Percentiles rank a stretch among this genome's conserved stretches.
phyloP scores from a whole-genome alignment of 805 yeast genomes.

The Dipodascopsis tothii region DNA sequence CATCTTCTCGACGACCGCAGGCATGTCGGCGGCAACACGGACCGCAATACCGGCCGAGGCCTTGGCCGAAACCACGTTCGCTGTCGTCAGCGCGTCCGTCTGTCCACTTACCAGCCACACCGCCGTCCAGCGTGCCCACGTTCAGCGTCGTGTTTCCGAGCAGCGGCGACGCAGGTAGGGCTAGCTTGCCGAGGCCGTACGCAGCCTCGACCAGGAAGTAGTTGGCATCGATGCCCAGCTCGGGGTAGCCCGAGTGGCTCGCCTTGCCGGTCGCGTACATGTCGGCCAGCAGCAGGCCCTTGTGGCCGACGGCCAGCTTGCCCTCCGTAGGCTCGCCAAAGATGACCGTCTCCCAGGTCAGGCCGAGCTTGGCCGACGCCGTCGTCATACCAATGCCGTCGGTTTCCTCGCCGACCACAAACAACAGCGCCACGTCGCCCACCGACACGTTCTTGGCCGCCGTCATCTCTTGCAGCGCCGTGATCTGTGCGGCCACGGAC shows the following conservation, averaged over 20 bases:
- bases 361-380: constrained; percentile 37
- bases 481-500: constrained; percentile 56
- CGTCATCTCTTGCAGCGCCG: constrained; percentile 45
- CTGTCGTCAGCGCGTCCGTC: constrained; percentile 5
- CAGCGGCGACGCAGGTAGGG: constrained; percentile 45
- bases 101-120: constrained; percentile 41
- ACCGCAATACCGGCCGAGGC: constrained; percentile 46
- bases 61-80: constrained; percentile 55
- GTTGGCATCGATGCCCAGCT: constrained; percentile 57
- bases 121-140: constrained; percentile 51
- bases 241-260: constrained; percentile 61
- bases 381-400: constrained; percentile 55
- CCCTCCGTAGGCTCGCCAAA: constrained; percentile 74
- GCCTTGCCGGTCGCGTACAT: constrained; percentile 18
- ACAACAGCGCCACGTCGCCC: constrained; percentile 53
- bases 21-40: constrained; percentile 47
- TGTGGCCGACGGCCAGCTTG: constrained; percentile 63
- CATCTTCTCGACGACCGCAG: constrained; percentile 35
- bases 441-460: constrained; percentile 35
- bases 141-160: constrained; percentile 59
- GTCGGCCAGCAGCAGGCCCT: constrained; percentile 27
- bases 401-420: constrained; percentile 67
- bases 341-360: constrained; percentile 51
- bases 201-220: constrained; percentile 47
- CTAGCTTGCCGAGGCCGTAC: constrained; percentile 37